Conservation (phyloP, 306 rosid species). For the Sicyos edulis region DNA sequence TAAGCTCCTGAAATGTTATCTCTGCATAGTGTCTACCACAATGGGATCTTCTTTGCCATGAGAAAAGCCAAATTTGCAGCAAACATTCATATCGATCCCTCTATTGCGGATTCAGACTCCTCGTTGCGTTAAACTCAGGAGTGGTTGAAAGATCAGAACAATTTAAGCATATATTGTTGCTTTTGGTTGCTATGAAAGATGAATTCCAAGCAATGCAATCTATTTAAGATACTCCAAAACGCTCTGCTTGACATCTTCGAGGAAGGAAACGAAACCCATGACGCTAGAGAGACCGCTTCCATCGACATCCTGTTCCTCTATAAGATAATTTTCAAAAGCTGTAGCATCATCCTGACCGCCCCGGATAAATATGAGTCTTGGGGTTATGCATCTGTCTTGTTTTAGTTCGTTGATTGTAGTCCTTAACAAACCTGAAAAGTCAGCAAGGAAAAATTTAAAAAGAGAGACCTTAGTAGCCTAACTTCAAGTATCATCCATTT, state of each 20-base stretch:
- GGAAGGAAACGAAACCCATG: conserved; percentile 77
- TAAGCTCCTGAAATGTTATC: conserved; percentile 8
- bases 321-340: conserved; percentile 74
- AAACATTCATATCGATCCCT: not conserved
- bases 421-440: conserved; percentile 66
- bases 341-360: conserved; percentile 94
- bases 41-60: not conserved
- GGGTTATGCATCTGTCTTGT: conserved; percentile 90
- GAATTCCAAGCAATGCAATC: not conserved
- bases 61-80: conserved; percentile 8
- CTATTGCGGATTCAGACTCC: not conserved
- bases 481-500: conserved; percentile 8
- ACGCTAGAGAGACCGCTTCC: conserved; percentile 83
- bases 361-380: conserved; percentile 71
- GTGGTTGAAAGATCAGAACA: not conserved
- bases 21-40: not conserved
- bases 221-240: conserved; percentile 72
- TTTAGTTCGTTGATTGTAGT: conserved; percentile 64
- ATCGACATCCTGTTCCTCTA: conserved; percentile 90
- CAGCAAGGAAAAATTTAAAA: conserved; percentile 19
- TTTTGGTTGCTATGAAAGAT: not conserved
- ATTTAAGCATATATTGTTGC: not conserved
- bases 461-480: not conserved
- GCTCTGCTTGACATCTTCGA: conserved; percentile 59
- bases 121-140: not conserved